Base-by-base conservation (phyloP, 2,329 filamentous ascomycete species). In the Epichloe sibirici region DNA sequence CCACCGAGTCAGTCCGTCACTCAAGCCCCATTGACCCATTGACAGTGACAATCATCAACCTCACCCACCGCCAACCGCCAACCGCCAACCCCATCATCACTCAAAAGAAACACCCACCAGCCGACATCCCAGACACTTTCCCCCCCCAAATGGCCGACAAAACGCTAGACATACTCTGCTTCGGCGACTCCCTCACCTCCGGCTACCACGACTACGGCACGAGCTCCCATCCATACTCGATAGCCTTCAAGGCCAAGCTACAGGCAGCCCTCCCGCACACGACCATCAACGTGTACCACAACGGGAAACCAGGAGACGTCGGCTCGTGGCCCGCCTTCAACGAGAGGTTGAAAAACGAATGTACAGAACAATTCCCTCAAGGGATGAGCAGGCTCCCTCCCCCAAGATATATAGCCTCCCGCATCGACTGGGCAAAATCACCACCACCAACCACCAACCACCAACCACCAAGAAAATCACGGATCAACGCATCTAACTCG, bases 131-230 rank as follows among this genome's bases (percentile, higher is more conserved):
- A 11, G 9, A 4, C 8, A 2, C 8, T 31, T 1, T 5, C 35
- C 8, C 15, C 13, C 2, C 17, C 17, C 1, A 21, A 50, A 50
- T 50, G 47, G 8, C 49, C 37, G 15, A 28, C 35, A 15, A 35
- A 3, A 39, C 67, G 34, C 69, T 81, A 31, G 71, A 74, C 59
- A 75, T 84, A 60, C 74, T 84, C 55, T 83, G 81, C 70, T 80
- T 84, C 64, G 81, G 81, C 63, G 74, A 83, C 71, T 83, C 79
- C 40, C 74, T 86, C 45, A 85, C 82, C 5, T 72, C 71, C 12
- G 82, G 82, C 43, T 82, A 70, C 62, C 68, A 71, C 34, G 50
- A 57, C 53, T 66, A 58, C 45, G 77, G 76, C 21, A 49, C 66
- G 13, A 61, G 55, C 49, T 69, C 67, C 45, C 72, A 78, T 54